Evolutionary conservation across 148 eudicot genomes (phyloP).

Genomic region (Limonium bicolor): DNA sequence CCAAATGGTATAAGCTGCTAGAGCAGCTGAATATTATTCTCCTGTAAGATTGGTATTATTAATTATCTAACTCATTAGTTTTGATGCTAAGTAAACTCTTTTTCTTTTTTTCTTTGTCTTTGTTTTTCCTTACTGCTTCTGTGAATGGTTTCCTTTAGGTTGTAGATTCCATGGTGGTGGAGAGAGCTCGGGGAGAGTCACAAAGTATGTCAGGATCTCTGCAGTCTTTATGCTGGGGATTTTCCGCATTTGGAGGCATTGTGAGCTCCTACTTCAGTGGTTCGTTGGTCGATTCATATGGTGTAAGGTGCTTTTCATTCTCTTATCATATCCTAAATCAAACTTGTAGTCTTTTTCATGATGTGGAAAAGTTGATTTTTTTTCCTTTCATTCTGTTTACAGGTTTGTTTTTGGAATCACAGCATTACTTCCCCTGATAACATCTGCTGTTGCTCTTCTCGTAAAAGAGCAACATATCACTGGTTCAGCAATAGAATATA

Average conservation of each 20-base stretch:
- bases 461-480: conserved; percentile 59
- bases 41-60: too few species aligned
- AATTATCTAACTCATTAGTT: too few species aligned
- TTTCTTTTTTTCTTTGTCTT: too few species aligned
- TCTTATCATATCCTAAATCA: conserved; percentile 1
- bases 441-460: conserved; percentile 89
- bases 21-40: too few species aligned
- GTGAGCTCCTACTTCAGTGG: conserved; percentile 98
- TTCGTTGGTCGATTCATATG: conserved; percentile 90
- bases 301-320: conserved; percentile 62
- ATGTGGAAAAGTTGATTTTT: not conserved
- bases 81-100: too few species aligned
- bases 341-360: too few species aligned
- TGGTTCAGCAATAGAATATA: conserved; percentile 31
- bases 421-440: conserved; percentile 84
- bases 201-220: conserved; percentile 97
- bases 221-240: conserved; percentile 98
- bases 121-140: too few species aligned
- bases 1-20: too few species aligned
- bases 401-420: conserved; percentile 97
- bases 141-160: too few species aligned
- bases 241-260: conserved; percentile 87
- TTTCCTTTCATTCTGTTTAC: conserved; percentile 15
- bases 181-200: conserved; percentile 99
- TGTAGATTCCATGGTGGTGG: conserved; percentile 99